Percentiles rank a stretch among this genome's conserved stretches.
These are phyloP conservation scores for Nigrograna mackinnonii DNA, from an alignment of 2,329 filamentous ascomycete species.

Conservation along the genomic window DNA sequence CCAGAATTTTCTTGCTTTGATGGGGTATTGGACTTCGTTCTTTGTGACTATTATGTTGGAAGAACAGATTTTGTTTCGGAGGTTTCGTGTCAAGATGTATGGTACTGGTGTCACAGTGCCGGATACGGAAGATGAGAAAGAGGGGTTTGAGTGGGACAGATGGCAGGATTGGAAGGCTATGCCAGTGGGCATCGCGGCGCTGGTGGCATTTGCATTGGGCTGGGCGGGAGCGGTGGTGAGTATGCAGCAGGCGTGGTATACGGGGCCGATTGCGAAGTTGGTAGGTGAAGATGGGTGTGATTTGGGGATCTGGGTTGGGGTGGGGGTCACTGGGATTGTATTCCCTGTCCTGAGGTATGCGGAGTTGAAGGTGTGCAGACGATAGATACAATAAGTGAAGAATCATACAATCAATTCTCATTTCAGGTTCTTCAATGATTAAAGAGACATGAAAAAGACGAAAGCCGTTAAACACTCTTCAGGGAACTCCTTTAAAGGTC, in stretches of 20 bases:
- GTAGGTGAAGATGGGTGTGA: constrained; percentile 54
- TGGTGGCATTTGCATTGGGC: constrained; percentile 21
- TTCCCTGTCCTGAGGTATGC: constrained; percentile 58
- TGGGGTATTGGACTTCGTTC: constrained; percentile 29
- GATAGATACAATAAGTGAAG: too few relatives aligned
- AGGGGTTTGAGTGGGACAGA: constrained; percentile 22
- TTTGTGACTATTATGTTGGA: constrained; percentile 24
- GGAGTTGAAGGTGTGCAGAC: constrained; percentile 43
- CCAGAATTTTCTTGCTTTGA: constrained; percentile 60
- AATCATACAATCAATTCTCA: too few relatives aligned
- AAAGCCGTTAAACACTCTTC: too few relatives aligned
- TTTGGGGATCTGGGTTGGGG: constrained; percentile 57
- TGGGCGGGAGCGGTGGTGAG: constrained; percentile 23
- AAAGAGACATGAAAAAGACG: too few relatives aligned
- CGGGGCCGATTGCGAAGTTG: constrained; percentile 19
- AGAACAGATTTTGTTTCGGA: constrained; percentile 25
- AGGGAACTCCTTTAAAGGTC: too few relatives aligned
- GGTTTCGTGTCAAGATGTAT: too few relatives aligned
- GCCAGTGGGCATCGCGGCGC: constrained; percentile 22
- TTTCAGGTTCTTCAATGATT: too few relatives aligned
- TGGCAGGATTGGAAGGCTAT: constrained; percentile 23
- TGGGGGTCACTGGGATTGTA: constrained; percentile 57
- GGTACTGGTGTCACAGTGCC: too few relatives aligned
- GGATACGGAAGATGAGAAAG: too few relatives aligned
- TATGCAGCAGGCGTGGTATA: constrained; percentile 29